phyloP scores from a whole-genome alignment of 2,329 filamentous ascomycete genomes.

The Cercospora berteroae region DNA sequence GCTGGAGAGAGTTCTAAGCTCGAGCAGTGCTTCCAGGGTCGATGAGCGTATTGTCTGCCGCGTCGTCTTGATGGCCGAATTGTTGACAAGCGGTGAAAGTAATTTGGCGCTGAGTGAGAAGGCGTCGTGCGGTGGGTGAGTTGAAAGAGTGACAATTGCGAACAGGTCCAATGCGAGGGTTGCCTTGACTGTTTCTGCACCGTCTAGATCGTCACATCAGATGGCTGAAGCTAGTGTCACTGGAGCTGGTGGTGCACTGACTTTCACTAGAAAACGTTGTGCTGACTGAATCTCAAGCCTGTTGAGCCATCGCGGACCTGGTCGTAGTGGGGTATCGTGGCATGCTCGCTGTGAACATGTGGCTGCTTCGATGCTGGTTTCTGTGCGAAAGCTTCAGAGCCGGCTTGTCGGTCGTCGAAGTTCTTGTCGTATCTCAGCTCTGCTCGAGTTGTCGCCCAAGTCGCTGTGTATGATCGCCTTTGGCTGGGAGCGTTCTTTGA shows the following conservation, averaged over 20 bases:
- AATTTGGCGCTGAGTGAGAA: not conserved
- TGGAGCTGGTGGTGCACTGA: not conserved
- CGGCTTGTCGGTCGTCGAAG: not conserved
- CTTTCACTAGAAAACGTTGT: not conserved
- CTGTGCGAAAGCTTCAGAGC: not conserved
- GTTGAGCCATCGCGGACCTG: not conserved
- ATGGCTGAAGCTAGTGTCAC: not conserved
- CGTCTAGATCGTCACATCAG: not conserved
- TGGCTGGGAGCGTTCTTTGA: not conserved
- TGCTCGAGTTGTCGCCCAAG: not conserved
- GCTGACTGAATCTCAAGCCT: not conserved
- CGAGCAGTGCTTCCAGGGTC: not conserved
- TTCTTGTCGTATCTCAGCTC: not conserved
- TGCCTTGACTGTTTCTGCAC: not conserved
- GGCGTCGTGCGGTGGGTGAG: not conserved
- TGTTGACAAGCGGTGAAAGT: not conserved
- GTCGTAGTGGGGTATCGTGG: not conserved
- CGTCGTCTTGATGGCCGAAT: not conserved
- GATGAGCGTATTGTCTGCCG: not conserved
- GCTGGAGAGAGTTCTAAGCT: not conserved
- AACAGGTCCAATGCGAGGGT: not conserved
- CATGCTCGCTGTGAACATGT: not conserved
- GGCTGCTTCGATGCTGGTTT: not conserved
- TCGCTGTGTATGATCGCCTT: not conserved
- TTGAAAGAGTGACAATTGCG: not conserved